These are phyloP conservation scores for Mercurialis annua DNA, from an alignment of 345 rosid genomes.

Conservation along the genomic window DNA sequence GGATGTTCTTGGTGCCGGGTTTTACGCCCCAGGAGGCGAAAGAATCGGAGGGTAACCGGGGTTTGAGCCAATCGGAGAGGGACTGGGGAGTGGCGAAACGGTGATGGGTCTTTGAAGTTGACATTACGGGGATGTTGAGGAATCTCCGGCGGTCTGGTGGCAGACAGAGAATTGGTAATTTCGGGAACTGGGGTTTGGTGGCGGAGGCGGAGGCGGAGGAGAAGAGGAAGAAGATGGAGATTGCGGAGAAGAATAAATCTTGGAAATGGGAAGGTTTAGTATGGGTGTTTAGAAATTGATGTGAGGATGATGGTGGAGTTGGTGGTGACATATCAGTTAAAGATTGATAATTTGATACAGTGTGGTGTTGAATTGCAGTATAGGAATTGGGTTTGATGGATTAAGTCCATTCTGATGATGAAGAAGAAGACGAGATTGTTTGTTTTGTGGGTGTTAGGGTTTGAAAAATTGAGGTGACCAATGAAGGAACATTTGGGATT, in stretches of 20 bases:
- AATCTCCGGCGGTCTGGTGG: constrained; percentile 34
- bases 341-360: no score
- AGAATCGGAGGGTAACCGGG: constrained; percentile 75
- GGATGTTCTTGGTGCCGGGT: constrained; percentile 93
- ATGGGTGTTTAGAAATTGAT: not conserved
- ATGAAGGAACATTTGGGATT: no score
- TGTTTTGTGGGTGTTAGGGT: no score
- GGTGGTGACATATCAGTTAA: constrained; percentile 1
- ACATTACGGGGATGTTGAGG: constrained; percentile 45
- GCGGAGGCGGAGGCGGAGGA: constrained; percentile 13
- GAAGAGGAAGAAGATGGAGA: constrained; percentile 22
- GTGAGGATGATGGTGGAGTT: not conserved
- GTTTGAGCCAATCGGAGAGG: constrained; percentile 83
- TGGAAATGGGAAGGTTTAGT: not conserved
- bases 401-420: no score
- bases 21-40: constrained; percentile 84
- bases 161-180: constrained; percentile 1
- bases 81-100: constrained; percentile 67
- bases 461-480: no score
- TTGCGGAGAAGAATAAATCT: constrained; percentile 15
- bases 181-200: constrained; percentile 4
- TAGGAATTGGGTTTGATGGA: no score
- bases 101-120: constrained; percentile 28
- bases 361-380: no score
- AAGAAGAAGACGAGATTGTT: no score